These are phyloP conservation scores for Carallia pectinifolia DNA, from an alignment of 345 rosid genomes.

Conservation along the genomic window DNA sequence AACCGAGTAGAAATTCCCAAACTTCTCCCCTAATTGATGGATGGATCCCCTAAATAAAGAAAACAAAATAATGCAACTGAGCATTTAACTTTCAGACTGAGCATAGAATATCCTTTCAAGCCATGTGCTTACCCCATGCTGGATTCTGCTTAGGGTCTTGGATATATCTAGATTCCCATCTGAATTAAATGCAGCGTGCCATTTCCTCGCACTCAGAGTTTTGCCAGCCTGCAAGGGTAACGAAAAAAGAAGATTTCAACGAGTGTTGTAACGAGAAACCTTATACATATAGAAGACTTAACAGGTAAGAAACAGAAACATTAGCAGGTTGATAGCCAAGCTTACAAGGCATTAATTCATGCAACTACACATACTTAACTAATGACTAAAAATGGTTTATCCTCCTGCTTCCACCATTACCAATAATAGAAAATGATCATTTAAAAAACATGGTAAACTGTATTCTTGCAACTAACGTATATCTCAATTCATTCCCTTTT, in stretches of 20 bases:
- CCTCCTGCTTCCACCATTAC: not conserved
- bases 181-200: constrained; percentile 83
- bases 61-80: not conserved
- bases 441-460: not conserved
- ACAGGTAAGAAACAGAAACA: not conserved
- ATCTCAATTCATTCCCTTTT: not conserved
- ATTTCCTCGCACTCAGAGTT: constrained; percentile 95
- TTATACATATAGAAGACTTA: not conserved
- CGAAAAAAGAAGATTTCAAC: constrained; percentile 13
- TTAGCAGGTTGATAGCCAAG: not conserved
- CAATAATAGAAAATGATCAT: not conserved
- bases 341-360: not conserved
- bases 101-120: not conserved
- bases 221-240: constrained; percentile 73
- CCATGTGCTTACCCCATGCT: constrained; percentile 62
- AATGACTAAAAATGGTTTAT: not conserved
- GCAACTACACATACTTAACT: not conserved
- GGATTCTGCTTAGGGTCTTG: constrained; percentile 79
- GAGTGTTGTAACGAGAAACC: constrained; percentile 2
- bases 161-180: constrained; percentile 79
- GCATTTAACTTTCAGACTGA: constrained; percentile 10
- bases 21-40: constrained; percentile 99
- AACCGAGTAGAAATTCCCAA: constrained; percentile 95
- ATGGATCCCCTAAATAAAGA: constrained; percentile 68
- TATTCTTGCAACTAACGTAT: too few relatives aligned